Base-by-base conservation (phyloP, 306 rosid genomes). In the Inga leiocalycina region DNA sequence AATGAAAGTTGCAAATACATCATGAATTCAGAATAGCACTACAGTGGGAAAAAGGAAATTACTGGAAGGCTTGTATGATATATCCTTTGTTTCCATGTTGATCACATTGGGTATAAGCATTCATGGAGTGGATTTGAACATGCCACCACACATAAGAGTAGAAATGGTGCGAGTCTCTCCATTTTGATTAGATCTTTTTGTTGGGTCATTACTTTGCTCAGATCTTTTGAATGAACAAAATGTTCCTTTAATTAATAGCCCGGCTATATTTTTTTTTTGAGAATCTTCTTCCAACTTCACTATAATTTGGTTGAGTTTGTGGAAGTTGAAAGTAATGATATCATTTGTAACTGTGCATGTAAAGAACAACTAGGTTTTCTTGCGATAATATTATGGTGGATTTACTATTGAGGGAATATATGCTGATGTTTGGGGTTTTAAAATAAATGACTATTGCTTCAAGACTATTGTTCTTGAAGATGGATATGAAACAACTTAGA, bases 221-320 rank as follows among this genome's bases (percentile, higher is more conserved):
- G 57, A 79, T 62, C 72, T 51, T 17, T 44, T 12, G 44, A 70
- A 6, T 79, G 77, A 30, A 57, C 27, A 46, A 48, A 17, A 82
- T 75, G 73, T 64, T 76, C 79, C 79, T 59, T 32, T 59, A 68
- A 79, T 78, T 70, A 79, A 14, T 71, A 65, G 56, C 52, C 56
- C 8, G 45, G 56, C 66, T 86, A 61, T 27, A 37, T 37, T 4
- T 37, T 37, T 80, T 61, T 62, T 75, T 71, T 71, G 69, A 46
- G 75, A 80, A 35, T 57, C 46, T 39, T 80, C 48, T 79, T 65
- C 56, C 69, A 51, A 19, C 14, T 30, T 34, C 57, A 6, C 30
- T 66, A 22, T 73, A 66, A 45, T 73, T 41, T 11, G 57, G 39
- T 43, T 65, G 75, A 8, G 62, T 79, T 73, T 79, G 34, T 79